These are phyloP conservation scores for Gymnopilus junonius DNA, from an alignment of 768 basidiomycete genomes.

Conservation along the genomic window DNA sequence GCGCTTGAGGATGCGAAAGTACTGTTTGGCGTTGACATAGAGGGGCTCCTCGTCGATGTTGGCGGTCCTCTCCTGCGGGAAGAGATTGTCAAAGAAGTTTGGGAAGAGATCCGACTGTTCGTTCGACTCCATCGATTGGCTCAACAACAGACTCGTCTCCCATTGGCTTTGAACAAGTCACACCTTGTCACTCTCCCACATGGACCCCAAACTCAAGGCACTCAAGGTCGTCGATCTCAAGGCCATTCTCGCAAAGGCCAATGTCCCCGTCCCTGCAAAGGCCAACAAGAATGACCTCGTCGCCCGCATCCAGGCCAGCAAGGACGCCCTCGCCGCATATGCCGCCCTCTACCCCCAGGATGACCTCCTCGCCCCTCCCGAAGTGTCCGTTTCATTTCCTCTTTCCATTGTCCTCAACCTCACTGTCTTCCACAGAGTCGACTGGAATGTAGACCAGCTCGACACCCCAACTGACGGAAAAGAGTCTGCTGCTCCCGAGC, in stretches of 20 bases:
- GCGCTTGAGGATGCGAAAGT: constrained; percentile 96
- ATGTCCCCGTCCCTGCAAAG: constrained; percentile 52
- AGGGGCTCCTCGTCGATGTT: constrained; percentile 93
- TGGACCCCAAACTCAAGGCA: constrained; percentile 51
- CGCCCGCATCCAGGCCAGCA: constrained; percentile 57
- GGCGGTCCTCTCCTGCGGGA: constrained; percentile 25
- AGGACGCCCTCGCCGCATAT: constrained; percentile 55
- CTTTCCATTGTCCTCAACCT: not conserved
- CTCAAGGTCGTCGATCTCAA: constrained; percentile 77
- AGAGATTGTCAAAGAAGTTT: constrained; percentile 34
- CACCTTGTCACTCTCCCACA: constrained; percentile 27
- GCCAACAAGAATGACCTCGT: constrained; percentile 73
- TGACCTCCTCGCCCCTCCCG: constrained; percentile 36
- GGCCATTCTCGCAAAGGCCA: constrained; percentile 59
- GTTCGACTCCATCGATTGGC: constrained; percentile 32
- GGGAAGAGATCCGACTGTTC: constrained; percentile 31
- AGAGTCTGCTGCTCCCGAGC: constrained; percentile 8
- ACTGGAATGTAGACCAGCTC: constrained; percentile 44
- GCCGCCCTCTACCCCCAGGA: constrained; percentile 40
- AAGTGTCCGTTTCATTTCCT: constrained; percentile 32
- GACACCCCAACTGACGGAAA: constrained; percentile 18
- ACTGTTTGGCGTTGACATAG: constrained; percentile 99
- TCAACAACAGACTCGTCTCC: constrained; percentile 2
- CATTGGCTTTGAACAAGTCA: constrained; percentile 27
- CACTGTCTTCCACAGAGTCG: constrained; percentile 34